Percentiles rank a stretch among this genome's conserved stretches.
Evolutionary conservation across 345 rosid species (phyloP).

Genomic region (Alliaria petiolata): DNA sequence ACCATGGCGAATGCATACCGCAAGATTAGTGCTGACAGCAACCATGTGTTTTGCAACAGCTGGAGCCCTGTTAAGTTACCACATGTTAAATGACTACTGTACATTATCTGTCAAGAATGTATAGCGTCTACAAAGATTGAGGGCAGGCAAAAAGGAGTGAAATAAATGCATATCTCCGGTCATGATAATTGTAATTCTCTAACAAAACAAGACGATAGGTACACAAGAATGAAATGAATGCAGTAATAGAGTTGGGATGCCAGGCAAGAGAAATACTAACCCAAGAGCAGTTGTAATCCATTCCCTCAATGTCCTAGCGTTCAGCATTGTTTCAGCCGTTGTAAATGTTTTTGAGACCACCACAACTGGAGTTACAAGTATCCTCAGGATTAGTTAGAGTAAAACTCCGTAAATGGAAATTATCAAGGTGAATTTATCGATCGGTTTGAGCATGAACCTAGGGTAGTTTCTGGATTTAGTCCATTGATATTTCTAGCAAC

Average conservation of each 20-base stretch:
- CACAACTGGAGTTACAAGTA: slow-evolving; percentile 56
- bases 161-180: background rate
- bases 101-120: background rate
- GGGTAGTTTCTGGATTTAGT: slow-evolving; percentile 87
- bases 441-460: slow-evolving; percentile 44
- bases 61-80: slow-evolving; percentile 52
- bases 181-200: background rate
- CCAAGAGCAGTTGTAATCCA: slow-evolving; percentile 95
- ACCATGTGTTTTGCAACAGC: slow-evolving; percentile 99
- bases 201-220: background rate
- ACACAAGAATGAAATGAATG: background rate
- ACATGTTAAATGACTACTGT: background rate
- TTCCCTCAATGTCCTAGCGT: slow-evolving; percentile 93
- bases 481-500: slow-evolving; percentile 79
- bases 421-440: background rate
- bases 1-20: slow-evolving; percentile 37
- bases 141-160: background rate
- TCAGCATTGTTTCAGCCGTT: slow-evolving; percentile 97
- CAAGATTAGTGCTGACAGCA: slow-evolving; percentile 93
- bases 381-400: slow-evolving; percentile 6
- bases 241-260: background rate
- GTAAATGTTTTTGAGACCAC: slow-evolving; percentile 98
- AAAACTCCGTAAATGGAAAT: background rate
- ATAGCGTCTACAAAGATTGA: background rate
- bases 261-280: slow-evolving; percentile 42